These are phyloP conservation scores for Erodium maritimum DNA, from an alignment of 345 rosid species.

Conservation along the genomic window DNA sequence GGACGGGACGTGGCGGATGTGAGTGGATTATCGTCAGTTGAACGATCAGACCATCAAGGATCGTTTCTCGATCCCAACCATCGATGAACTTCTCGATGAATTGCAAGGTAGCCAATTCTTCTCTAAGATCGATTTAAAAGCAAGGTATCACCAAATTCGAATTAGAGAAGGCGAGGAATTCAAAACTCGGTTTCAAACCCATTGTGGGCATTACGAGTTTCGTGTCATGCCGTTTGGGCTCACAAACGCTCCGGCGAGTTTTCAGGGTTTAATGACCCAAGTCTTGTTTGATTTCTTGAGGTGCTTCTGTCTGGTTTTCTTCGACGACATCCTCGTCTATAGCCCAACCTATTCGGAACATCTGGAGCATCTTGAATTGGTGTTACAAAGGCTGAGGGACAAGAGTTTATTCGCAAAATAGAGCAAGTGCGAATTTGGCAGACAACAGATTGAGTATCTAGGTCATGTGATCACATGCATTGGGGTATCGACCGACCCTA, in stretches of 20 bases:
- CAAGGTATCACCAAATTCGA: background rate
- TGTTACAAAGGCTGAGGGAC: too few species aligned
- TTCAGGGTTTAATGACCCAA: background rate
- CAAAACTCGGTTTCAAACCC: background rate
- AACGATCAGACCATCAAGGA: background rate
- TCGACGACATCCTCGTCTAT: too few species aligned
- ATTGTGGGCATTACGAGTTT: background rate
- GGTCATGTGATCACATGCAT: background rate
- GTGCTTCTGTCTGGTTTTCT: too few species aligned
- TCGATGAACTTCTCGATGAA: background rate
- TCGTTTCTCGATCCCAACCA: background rate
- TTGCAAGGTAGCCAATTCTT: background rate
- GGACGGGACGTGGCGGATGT: too few species aligned
- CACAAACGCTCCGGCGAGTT: background rate
- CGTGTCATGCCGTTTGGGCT: too few species aligned
- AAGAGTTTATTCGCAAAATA: background rate
- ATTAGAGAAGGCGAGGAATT: background rate
- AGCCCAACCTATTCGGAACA: too few species aligned
- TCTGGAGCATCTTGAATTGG: too few species aligned
- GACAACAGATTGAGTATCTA: background rate
- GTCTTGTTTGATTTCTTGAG: too few species aligned
- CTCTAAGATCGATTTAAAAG: background rate
- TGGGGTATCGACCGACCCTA: background rate
- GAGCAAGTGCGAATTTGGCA: background rate
- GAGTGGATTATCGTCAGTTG: too few species aligned